A percentile compares a stretch with the other conserved stretches of the same genome.
Evolutionary conservation across 2,329 filamentous ascomycete species (phyloP).

Genomic region (Emericellopsis cladophorae): DNA sequence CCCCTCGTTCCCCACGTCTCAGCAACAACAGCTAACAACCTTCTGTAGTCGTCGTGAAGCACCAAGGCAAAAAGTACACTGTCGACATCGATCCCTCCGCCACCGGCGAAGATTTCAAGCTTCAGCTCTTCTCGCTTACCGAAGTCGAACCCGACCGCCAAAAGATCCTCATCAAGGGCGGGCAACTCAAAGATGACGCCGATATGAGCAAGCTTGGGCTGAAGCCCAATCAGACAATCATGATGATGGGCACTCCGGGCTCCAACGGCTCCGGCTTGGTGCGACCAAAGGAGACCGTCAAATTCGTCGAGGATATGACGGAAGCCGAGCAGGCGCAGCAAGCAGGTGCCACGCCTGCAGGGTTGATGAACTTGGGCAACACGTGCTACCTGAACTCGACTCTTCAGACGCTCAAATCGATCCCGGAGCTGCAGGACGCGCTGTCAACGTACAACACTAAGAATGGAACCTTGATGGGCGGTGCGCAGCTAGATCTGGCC

Average conservation of each 20-base stretch:
- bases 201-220: slow-evolving; percentile 72
- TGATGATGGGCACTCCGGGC: slow-evolving; percentile 91
- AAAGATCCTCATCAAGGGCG: slow-evolving; percentile 89
- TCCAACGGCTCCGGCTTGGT: slow-evolving; percentile 47
- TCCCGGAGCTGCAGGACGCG: slow-evolving; percentile 81
- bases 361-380: slow-evolving; percentile 85
- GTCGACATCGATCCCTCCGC: slow-evolving; percentile 78
- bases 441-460: slow-evolving; percentile 44
- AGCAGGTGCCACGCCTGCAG: slow-evolving; percentile 75
- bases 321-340: slow-evolving; percentile 79
- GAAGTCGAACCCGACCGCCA: slow-evolving; percentile 93
- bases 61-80: slow-evolving; percentile 90
- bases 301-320: slow-evolving; percentile 95
- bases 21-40: background rate
- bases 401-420: slow-evolving; percentile 75
- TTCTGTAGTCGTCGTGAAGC: slow-evolving; percentile 71
- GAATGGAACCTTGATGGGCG: slow-evolving; percentile 24
- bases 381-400: slow-evolving; percentile 98
- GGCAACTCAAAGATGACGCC: slow-evolving; percentile 90
- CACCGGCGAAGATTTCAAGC: slow-evolving; percentile 88
- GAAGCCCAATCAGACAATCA: slow-evolving; percentile 76
- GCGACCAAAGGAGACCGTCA: slow-evolving; percentile 68
- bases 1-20: slow-evolving; percentile 6
- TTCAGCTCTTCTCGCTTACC: slow-evolving; percentile 88
- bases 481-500: slow-evolving; percentile 54